Conservation (phyloP, 331 rosid genomes). For the Pyracantha coccinea region DNA sequence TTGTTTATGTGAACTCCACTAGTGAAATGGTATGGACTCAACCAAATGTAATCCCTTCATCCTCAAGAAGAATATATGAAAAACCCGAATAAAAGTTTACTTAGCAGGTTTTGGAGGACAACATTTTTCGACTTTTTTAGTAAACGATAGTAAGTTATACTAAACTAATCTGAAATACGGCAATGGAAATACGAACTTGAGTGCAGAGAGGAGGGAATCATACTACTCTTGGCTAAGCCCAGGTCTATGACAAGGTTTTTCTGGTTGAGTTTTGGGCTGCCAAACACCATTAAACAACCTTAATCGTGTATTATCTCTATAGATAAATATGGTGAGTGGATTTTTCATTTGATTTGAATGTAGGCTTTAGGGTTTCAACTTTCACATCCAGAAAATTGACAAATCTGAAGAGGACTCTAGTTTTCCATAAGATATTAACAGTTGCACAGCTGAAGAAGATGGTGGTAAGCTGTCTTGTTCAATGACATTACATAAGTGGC, state of each 20-base stretch:
- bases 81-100: not conserved
- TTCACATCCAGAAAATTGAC: not conserved
- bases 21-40: not conserved
- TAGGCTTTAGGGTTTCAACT: not conserved
- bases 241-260: not conserved
- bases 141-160: too few species aligned
- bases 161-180: too few species aligned
- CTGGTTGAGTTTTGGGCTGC: not conserved
- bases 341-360: not conserved
- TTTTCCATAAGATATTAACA: not conserved
- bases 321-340: not conserved
- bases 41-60: not conserved
- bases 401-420: not conserved
- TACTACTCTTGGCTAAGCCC: too few species aligned
- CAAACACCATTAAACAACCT: too few species aligned
- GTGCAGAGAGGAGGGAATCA: not conserved
- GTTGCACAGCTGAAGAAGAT: not conserved
- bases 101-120: not conserved
- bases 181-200: too few species aligned
- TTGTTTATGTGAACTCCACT: not conserved
- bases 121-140: too few species aligned
- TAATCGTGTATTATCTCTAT: not conserved
- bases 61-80: not conserved
- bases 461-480: constrained; percentile 60
- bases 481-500: constrained; percentile 46